Conservation (phyloP, 129 eudicot genomes). For the Tagetes erecta region DNA sequence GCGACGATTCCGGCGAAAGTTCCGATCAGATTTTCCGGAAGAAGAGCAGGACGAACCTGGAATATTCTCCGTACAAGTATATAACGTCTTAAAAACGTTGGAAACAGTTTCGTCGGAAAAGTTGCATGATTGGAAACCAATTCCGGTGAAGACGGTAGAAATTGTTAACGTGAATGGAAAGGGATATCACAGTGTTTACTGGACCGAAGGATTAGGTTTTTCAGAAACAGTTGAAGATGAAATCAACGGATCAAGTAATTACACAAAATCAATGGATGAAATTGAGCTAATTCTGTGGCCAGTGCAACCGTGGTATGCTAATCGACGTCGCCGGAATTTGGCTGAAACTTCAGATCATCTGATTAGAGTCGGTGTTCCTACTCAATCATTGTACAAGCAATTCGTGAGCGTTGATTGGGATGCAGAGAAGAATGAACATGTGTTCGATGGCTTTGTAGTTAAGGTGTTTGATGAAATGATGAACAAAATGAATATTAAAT, state of each 20-base stretch:
- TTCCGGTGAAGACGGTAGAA: constrained; percentile 25
- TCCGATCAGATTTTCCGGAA: constrained; percentile 34
- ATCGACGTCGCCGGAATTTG: constrained; percentile 41
- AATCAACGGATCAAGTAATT: constrained; percentile 16
- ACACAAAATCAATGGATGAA: constrained; percentile 30
- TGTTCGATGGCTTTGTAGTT: constrained; percentile 41
- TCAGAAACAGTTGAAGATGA: constrained; percentile 19
- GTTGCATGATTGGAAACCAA: constrained; percentile 22
- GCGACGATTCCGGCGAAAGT: constrained; percentile 35
- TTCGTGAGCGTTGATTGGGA: constrained; percentile 33
- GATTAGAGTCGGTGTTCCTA: constrained; percentile 47
- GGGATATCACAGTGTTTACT: constrained; percentile 38
- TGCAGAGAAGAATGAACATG: not conserved
- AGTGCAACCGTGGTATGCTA: constrained; percentile 30
- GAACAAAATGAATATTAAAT: constrained; percentile 3
- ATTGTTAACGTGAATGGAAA: constrained; percentile 48
- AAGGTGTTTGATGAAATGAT: constrained; percentile 41
- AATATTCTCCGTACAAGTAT: constrained; percentile 42
- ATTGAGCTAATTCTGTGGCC: constrained; percentile 48
- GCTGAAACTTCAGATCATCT: constrained; percentile 26
- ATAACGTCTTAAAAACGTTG: constrained; percentile 28
- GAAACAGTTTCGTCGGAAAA: not conserved
- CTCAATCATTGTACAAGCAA: constrained; percentile 35
- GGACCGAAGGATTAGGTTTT: constrained; percentile 50
- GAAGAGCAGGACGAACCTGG: constrained; percentile 49